phyloP scores from a whole-genome alignment of 352 stramenopile genomes.

The Globisporangium alternatum region DNA sequence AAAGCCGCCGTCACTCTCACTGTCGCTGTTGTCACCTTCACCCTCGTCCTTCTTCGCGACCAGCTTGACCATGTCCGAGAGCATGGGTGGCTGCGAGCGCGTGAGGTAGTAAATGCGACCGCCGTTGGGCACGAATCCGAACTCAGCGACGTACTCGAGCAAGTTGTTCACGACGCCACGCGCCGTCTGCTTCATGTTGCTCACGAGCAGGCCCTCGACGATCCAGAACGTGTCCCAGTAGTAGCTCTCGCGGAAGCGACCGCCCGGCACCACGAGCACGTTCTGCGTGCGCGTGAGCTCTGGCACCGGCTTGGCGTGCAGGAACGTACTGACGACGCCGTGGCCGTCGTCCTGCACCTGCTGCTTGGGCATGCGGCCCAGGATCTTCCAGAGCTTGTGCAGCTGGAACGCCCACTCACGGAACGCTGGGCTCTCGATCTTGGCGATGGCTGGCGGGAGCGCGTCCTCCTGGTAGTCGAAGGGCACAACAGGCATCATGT shows the following conservation, averaged over 20 bases:
- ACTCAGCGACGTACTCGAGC: slow-evolving; percentile 80
- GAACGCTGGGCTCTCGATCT: slow-evolving; percentile 22
- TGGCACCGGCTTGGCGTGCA: slow-evolving; percentile 40
- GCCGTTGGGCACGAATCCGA: slow-evolving; percentile 89
- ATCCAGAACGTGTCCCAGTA: slow-evolving; percentile 95
- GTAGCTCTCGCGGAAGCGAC: slow-evolving; percentile 90
- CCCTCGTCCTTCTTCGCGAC: slow-evolving; percentile 45
- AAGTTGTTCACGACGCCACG: slow-evolving; percentile 82
- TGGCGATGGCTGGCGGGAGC: slow-evolving; percentile 25
- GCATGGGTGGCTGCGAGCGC: slow-evolving; percentile 86
- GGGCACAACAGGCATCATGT: slow-evolving; percentile 37
- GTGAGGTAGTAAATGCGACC: slow-evolving; percentile 89
- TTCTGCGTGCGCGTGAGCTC: slow-evolving; percentile 37
- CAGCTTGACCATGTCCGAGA: slow-evolving; percentile 81
- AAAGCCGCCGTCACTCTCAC: slow-evolving; percentile 25
- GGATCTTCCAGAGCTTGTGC: slow-evolving; percentile 67
- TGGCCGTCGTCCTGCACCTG: slow-evolving; percentile 1
- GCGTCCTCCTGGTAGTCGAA: slow-evolving; percentile 39
- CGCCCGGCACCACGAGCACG: slow-evolving; percentile 84
- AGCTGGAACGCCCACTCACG: slow-evolving; percentile 47
- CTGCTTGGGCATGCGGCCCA: slow-evolving; percentile 54
- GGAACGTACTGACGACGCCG: slow-evolving; percentile 48
- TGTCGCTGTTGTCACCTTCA: slow-evolving; percentile 6
- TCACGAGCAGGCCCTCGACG: slow-evolving; percentile 81
- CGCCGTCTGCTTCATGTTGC: slow-evolving; percentile 74